Base-by-base conservation (phyloP, 352 stramenopile species). In the Pythium sukuiense region DNA sequence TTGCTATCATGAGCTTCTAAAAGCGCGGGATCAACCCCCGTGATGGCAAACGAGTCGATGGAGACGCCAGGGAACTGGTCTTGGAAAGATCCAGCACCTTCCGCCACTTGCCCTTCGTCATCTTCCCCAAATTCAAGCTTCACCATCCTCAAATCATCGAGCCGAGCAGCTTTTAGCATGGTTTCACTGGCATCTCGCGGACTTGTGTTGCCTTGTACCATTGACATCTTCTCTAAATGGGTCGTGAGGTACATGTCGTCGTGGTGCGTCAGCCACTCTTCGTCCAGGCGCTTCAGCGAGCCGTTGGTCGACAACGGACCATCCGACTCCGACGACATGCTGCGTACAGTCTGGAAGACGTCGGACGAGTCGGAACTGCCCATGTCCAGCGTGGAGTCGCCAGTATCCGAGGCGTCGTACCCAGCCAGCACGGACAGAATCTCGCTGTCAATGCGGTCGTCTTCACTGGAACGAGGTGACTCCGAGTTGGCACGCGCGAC, bases 391-490 rank as follows among this genome's bases (percentile, higher is more conserved):
- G 61, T 65, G 33, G 70, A 56, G 30, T 80, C 72, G 2, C 45
- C 67, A 8, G 76, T 52, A 27, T 89, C 81, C 13, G 76, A 76
- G 0, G 61, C 56, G 20, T 70, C 63, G 41, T 87, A 89, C 52
- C 77, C 80, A 0, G 81, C 83, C 20, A 91, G 69, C 3, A 91
- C 77, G 6, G 83, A 91, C 20, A 91, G 69, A 66, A 91, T 91
- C 50, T 91, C 83, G 29, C 79, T 89, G 68, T 92, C 83, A 48
- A 92, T 92, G 1, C 81, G 79, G 1, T 89, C 77, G 1, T 92
- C 81, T 12, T 81, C 72, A 48, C 80, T 92, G 5, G 78, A 83
- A 3, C 72, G 39, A 3, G 80, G 74, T 14, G 67, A 73, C 29
- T 62, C 63, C 6, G 63, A 65, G 39, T 59, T 50, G n/a, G 63